Evolutionary conservation across 441 rosid genomes (phyloP).

Genomic region (California macrophylla): DNA sequence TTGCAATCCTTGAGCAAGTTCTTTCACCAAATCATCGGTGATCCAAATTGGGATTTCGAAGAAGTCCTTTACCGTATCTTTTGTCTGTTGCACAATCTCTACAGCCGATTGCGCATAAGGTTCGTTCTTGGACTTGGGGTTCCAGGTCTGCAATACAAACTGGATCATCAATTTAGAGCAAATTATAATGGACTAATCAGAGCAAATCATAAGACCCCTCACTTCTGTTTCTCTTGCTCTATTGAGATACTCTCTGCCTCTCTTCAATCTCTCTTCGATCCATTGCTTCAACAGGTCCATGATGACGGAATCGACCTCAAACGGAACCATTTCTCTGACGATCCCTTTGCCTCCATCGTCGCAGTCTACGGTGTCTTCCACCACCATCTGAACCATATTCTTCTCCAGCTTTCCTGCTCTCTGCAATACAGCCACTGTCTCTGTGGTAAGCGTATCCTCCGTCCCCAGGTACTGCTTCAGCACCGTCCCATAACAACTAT

Average conservation of each 20-base stretch:
- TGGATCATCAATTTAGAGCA: background rate
- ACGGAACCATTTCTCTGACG: constrained; percentile 77
- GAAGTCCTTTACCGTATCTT: constrained; percentile 61
- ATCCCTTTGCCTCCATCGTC: constrained; percentile 80
- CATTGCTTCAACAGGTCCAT: constrained; percentile 48
- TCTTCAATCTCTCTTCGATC: constrained; percentile 51
- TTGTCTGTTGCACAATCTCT: constrained; percentile 50
- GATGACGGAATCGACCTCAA: constrained; percentile 64
- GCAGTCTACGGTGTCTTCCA: constrained; percentile 66
- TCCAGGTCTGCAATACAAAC: constrained; percentile 63
- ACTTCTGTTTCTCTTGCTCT: constrained; percentile 74
- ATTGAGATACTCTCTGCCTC: constrained; percentile 40
- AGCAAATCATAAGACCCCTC: constrained; percentile 11
- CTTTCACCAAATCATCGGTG: constrained; percentile 54
- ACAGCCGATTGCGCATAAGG: constrained; percentile 67
- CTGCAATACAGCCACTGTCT: constrained; percentile 54
- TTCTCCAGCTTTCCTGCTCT: constrained; percentile 79
- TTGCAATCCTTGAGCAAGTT: constrained; percentile 63
- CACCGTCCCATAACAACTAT: constrained; percentile 65
- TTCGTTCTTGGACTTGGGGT: constrained; percentile 75
- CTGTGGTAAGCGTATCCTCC: constrained; percentile 33
- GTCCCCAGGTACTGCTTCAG: constrained; percentile 61
- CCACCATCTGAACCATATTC: constrained; percentile 75
- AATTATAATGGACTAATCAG: background rate
- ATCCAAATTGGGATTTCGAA: constrained; percentile 63